phyloP scores from a whole-genome alignment of 495 filamentous ascomycete species.

The Friedmanniomyces endolithicus region DNA sequence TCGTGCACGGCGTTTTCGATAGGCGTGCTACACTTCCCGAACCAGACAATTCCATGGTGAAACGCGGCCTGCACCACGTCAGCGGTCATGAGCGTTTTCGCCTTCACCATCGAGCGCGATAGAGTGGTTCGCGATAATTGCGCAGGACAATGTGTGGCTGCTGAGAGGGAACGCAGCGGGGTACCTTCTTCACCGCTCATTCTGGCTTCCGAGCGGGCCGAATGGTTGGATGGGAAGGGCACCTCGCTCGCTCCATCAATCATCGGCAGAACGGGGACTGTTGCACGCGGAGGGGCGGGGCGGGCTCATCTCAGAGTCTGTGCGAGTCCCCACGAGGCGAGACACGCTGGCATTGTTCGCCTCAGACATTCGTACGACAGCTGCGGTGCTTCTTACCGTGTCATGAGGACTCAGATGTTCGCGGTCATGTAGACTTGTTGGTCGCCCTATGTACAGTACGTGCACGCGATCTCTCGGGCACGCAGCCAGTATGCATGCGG shows the following conservation, averaged over 20 bases:
- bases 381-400: not conserved
- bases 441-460: not conserved
- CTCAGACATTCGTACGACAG: not conserved
- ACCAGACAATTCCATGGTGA: not conserved
- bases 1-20: conserved; percentile 3
- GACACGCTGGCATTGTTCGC: not conserved
- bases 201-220: not conserved
- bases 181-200: conserved; percentile 3
- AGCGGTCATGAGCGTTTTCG: not conserved
- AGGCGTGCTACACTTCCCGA: conserved; percentile 7
- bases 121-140: not conserved
- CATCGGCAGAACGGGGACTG: too few relatives aligned
- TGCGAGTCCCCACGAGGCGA: not conserved
- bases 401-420: too few relatives aligned
- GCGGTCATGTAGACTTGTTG: not conserved
- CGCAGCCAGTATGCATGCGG: not conserved
- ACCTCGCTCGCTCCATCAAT: too few relatives aligned
- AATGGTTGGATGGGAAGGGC: not conserved
- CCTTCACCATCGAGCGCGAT: not conserved
- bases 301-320: too few relatives aligned
- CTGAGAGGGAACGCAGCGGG: not conserved
- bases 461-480: not conserved
- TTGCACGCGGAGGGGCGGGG: too few relatives aligned
- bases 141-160: not conserved
- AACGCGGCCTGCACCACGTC: conserved; percentile 10